phyloP scores from a whole-genome alignment of 805 yeast species.

The Saccharomycopsis sp. region DNA sequence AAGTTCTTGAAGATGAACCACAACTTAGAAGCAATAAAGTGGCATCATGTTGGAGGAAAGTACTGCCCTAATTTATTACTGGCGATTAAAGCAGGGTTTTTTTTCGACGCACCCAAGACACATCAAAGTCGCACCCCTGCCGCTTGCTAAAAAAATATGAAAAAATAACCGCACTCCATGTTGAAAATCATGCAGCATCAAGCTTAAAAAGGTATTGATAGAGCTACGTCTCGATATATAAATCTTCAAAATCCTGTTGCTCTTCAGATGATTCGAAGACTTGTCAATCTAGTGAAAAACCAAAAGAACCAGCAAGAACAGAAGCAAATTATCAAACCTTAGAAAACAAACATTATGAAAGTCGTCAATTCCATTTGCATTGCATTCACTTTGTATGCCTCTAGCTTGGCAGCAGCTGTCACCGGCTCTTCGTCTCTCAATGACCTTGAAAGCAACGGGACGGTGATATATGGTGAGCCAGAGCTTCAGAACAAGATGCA shows the following conservation, averaged over 20 bases:
- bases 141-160: background rate
- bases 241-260: background rate
- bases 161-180: background rate
- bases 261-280: background rate
- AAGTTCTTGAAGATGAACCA: too few species aligned
- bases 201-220: background rate
- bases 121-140: background rate
- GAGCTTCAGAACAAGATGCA: background rate
- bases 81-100: background rate
- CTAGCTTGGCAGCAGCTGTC: background rate
- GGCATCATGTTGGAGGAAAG: background rate
- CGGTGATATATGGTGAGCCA: background rate
- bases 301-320: too few species aligned
- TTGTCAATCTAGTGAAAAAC: too few species aligned
- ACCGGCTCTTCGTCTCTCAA: background rate
- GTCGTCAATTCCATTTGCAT: background rate
- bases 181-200: background rate
- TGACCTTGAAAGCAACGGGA: background rate
- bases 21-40: too few species aligned
- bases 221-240: too few species aligned
- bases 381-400: slow-evolving; percentile 1
- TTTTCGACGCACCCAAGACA: background rate
- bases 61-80: background rate
- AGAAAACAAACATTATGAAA: background rate
- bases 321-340: too few species aligned